These are phyloP conservation scores for Penicillium pulvis DNA, from an alignment of 495 filamentous ascomycete genomes.

Conservation along the genomic window DNA sequence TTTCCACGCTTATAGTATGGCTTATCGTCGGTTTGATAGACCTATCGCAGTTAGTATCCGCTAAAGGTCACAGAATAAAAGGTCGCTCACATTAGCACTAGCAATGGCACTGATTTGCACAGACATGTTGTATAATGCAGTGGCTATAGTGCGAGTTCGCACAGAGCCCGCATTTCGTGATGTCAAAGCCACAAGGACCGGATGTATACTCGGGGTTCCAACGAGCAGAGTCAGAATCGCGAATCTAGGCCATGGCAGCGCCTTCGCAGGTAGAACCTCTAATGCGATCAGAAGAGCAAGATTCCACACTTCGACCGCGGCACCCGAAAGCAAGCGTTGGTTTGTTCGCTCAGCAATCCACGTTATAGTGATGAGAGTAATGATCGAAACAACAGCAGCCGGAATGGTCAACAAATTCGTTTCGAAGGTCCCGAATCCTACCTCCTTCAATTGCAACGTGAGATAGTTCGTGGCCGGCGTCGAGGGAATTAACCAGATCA, in stretches of 20 bases:
- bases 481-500: slow-evolving; percentile 32
- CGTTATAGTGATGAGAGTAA: slow-evolving; percentile 44
- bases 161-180: slow-evolving; percentile 65
- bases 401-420: slow-evolving; percentile 62
- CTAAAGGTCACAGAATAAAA: too few species aligned
- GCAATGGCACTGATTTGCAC: slow-evolving; percentile 64
- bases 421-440: slow-evolving; percentile 18
- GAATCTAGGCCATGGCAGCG: slow-evolving; percentile 53
- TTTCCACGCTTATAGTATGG: slow-evolving; percentile 67
- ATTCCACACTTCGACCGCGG: slow-evolving; percentile 54
- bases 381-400: slow-evolving; percentile 46
- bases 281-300: slow-evolving; percentile 55
- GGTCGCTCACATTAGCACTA: slow-evolving; percentile 50
- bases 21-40: slow-evolving; percentile 63
- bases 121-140: slow-evolving; percentile 70
- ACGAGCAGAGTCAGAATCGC: slow-evolving; percentile 52
- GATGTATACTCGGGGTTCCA: slow-evolving; percentile 60
- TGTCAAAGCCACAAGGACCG: slow-evolving; percentile 67
- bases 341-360: slow-evolving; percentile 53
- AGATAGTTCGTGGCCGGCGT: slow-evolving; percentile 13
- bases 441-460: slow-evolving; percentile 9
- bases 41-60: slow-evolving; percentile 27
- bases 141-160: slow-evolving; percentile 61
- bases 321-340: slow-evolving; percentile 52
- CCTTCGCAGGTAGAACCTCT: slow-evolving; percentile 34